A percentile compares a stretch with the other conserved stretches of the same genome.
Conservation (phyloP, 148 eudicot genomes). For the Chenopodium quinoa region DNA sequence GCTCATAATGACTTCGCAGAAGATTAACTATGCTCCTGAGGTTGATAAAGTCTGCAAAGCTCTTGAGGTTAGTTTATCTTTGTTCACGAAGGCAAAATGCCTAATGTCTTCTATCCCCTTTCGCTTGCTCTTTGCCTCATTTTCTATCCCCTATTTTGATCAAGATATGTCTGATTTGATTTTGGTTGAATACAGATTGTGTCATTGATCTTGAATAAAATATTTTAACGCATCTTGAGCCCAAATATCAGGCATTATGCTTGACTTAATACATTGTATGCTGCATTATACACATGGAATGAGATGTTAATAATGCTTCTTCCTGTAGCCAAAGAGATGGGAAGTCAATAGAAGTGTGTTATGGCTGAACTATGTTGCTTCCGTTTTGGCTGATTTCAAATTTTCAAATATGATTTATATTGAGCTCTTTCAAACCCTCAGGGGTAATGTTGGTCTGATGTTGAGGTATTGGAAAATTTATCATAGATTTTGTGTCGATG, state of each 20-base stretch:
- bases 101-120: not conserved
- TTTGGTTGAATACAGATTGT: not conserved
- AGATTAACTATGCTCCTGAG: constrained; percentile 87
- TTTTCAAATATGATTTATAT: not conserved
- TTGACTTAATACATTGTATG: not conserved
- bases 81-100: not conserved
- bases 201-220: not conserved
- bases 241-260: not conserved
- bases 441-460: not conserved
- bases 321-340: too few relatives aligned
- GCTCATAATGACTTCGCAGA: constrained; percentile 83
- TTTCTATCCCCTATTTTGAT: not conserved
- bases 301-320: too few relatives aligned
- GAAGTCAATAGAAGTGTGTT: not conserved
- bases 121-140: too few relatives aligned
- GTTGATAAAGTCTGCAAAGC: constrained; percentile 97
- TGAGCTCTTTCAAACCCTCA: not conserved
- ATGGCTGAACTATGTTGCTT: not conserved
- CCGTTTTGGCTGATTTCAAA: not conserved
- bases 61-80: constrained; percentile 71
- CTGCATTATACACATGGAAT: too few relatives aligned
- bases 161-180: not conserved
- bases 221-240: not conserved
- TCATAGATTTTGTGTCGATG: not conserved
- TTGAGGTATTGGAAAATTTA: not conserved